Percentiles rank a stretch among this genome's conserved stretches.
phyloP scores from a whole-genome alignment of 2,329 filamentous ascomycete species.

The Didymella keratinophila region DNA sequence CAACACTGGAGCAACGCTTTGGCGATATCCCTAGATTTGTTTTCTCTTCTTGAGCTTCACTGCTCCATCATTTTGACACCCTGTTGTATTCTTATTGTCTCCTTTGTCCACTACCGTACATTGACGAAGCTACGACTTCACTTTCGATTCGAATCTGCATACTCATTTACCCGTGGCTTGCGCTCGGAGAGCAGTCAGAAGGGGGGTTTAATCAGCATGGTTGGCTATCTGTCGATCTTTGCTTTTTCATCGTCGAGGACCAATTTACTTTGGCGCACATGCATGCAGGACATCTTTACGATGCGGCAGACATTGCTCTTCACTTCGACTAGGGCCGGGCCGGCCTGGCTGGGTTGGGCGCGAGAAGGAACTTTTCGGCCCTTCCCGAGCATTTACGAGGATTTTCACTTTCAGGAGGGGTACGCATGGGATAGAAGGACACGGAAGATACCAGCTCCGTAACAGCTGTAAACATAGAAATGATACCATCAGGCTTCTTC shows the following conservation, averaged over 20 bases:
- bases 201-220: constrained; percentile 16
- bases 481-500: constrained; percentile 32
- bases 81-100: constrained; percentile 25
- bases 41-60: constrained; percentile 33
- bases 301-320: constrained; percentile 7
- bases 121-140: constrained; percentile 33
- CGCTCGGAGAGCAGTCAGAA: constrained; percentile 16
- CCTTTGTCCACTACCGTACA: constrained; percentile 23
- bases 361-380: constrained; percentile 2
- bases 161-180: constrained; percentile 25
- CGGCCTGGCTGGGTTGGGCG: constrained; percentile 10
- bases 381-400: constrained; percentile 6
- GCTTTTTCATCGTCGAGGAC: constrained; percentile 17
- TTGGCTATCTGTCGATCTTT: constrained; percentile 34
- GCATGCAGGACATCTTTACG: constrained; percentile 34
- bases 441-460: constrained; percentile 18
- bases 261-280: constrained; percentile 23
- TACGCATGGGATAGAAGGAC: constrained; percentile 10
- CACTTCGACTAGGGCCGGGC: constrained; percentile 14
- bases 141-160: constrained; percentile 21
- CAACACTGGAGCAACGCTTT: constrained; percentile 29
- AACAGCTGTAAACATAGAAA: constrained; percentile 28
- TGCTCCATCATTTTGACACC: constrained; percentile 27
- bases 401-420: constrained; percentile 16
- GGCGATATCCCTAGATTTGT: constrained; percentile 46